Evolutionary conservation across 305 asterid genomes (phyloP).

Genomic region (Fraxinus xanthoxyloides): DNA sequence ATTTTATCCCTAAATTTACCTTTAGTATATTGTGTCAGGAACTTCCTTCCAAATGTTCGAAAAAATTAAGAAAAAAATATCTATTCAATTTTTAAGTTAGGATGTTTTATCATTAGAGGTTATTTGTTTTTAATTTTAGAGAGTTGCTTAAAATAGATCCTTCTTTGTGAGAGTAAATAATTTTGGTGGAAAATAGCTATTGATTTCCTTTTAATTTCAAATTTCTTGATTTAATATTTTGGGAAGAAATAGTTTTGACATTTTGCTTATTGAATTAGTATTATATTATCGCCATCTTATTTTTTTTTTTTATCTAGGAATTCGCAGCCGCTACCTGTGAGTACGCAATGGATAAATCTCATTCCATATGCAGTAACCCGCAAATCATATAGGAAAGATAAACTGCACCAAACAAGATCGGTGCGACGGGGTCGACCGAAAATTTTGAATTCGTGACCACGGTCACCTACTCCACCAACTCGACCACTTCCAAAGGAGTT

Average conservation of each 20-base stretch:
- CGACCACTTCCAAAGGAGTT: too few species aligned
- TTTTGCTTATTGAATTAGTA: background rate
- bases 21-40: background rate
- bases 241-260: background rate
- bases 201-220: slow-evolving; percentile 9
- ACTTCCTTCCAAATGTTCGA: background rate
- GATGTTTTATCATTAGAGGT: background rate
- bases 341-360: too few species aligned
- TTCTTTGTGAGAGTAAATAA: slow-evolving; percentile 13
- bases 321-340: too few species aligned
- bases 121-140: background rate
- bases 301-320: too few species aligned
- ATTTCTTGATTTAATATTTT: background rate
- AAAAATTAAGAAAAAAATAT: too few species aligned
- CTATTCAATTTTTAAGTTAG: background rate
- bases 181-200: slow-evolving; percentile 17
- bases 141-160: slow-evolving; percentile 2
- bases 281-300: background rate
- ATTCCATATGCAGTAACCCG: too few species aligned
- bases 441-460: too few species aligned
- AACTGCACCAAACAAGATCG: too few species aligned
- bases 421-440: too few species aligned
- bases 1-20: background rate
- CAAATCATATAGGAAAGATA: too few species aligned
- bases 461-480: too few species aligned